These are phyloP conservation scores for Leptosphaerulina australis DNA, from an alignment of 2,329 filamentous ascomycete species.

Conservation along the genomic window DNA sequence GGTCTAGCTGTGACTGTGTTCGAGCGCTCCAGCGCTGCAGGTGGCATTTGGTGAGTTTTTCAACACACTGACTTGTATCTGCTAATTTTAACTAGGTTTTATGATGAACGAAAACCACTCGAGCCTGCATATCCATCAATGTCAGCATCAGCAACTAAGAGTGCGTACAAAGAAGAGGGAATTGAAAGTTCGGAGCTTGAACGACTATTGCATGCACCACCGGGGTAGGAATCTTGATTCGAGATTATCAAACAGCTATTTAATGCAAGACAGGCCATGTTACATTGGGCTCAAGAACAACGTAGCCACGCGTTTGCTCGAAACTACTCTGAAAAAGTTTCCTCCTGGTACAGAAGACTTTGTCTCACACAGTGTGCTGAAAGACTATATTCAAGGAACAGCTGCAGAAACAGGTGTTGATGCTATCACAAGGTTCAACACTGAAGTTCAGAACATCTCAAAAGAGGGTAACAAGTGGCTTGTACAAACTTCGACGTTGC, in stretches of 20 bases:
- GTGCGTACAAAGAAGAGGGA: conserved; percentile 24
- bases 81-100: conserved; percentile 47
- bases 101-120: conserved; percentile 56
- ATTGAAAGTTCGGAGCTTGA: conserved; percentile 19
- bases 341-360: conserved; percentile 65
- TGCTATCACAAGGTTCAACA: conserved; percentile 60
- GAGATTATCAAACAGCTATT: background rate
- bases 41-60: conserved; percentile 60
- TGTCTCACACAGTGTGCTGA: conserved; percentile 62
- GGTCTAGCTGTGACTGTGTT: conserved; percentile 59
- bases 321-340: conserved; percentile 60
- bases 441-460: conserved; percentile 60
- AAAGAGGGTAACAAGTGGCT: conserved; percentile 60
- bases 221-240: conserved; percentile 49
- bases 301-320: conserved; percentile 58
- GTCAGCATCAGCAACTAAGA: conserved; percentile 26
- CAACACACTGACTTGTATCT: background rate
- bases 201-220: conserved; percentile 54
- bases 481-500: conserved; percentile 57
- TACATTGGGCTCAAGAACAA: conserved; percentile 62
- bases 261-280: conserved; percentile 51
- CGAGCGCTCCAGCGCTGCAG: conserved; percentile 59
- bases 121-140: conserved; percentile 56
- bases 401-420: conserved; percentile 59
- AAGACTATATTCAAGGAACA: conserved; percentile 67